Base-by-base conservation (phyloP, 768 basidiomycete genomes). In the Hygrophoropsis aurantiaca region DNA sequence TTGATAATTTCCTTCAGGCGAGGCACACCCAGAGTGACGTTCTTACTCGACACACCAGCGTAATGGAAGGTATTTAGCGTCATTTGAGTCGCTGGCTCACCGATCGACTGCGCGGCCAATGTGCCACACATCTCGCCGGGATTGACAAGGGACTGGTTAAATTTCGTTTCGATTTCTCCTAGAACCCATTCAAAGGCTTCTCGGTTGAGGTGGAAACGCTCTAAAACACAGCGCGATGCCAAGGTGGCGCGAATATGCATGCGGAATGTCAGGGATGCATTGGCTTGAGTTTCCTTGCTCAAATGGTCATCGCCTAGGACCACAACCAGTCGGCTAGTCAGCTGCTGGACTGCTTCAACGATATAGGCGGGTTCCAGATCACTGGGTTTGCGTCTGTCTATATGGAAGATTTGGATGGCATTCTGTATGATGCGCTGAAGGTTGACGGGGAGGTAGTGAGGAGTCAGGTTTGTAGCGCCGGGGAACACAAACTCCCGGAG, bases 101-200 rank as follows among this genome's bases (percentile, higher is more conserved):
- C 97, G 55, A 98, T 99, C 0, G 97, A 98, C 71, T 99, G 97
- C 1, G 97, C 97, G 30, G 95, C 88, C 18, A 98, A 80, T 0
- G 94, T 97, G 36, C 97, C 97, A 55, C 97, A 98, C 97, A 99
- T 99, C 70, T 98, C 97, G 37, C 95, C 94, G 0, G 97, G 91
- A 58, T 97, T 88, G 9, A 82, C 93, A 2, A 95, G 58, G 3
- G 97, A 88, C 56, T 85, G 87, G 61, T 97, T 95, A 77, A 98
- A 98, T 65, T 94, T 94, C 37, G 90, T 78, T 65, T 98, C 94
- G 24, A 98, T 82, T 69, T 98, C 97, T 52, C 97, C 75, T 41
- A 97, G 58, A 2, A 98, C 92, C 97, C 97, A 99, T 60, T 97
- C 94, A 63, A 97, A 98, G 3, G 95, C 95, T 67, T 97, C 92